Percentiles rank a stretch among this genome's conserved stretches.
These are phyloP conservation scores for Hylodesmum podocarpum DNA, from an alignment of 306 rosid species.

Conservation along the genomic window DNA sequence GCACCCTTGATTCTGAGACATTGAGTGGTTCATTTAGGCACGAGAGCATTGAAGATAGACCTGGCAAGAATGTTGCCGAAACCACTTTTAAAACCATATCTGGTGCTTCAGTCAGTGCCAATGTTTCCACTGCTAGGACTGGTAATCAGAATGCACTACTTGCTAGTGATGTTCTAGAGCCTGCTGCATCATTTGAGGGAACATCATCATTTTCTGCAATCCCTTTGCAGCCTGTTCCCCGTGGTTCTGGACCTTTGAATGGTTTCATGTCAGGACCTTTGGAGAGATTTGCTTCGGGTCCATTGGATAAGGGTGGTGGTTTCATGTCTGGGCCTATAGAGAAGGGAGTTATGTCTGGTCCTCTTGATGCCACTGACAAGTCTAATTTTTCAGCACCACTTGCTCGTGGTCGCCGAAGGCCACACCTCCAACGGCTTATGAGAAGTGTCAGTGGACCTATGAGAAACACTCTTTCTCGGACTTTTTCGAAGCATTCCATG, in stretches of 20 bases:
- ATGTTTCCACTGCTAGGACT: constrained; percentile 64
- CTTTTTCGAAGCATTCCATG: constrained; percentile 53
- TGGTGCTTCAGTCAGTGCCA: constrained; percentile 75
- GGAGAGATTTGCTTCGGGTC: constrained; percentile 66
- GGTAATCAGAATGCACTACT: constrained; percentile 55
- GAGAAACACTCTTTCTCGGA: constrained; percentile 61
- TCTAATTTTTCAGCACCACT: constrained; percentile 70
- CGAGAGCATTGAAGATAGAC: constrained; percentile 51
- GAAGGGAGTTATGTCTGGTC: constrained; percentile 73
- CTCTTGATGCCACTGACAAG: constrained; percentile 60
- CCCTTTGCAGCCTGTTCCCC: constrained; percentile 75
- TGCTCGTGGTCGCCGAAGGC: constrained; percentile 48
- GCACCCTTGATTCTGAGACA: constrained; percentile 68
- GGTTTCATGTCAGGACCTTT: constrained; percentile 75
- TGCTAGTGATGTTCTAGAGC: constrained; percentile 53
- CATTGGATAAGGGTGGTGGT: constrained; percentile 58
- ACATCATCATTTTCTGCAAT: constrained; percentile 65
- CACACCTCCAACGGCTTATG: constrained; percentile 57
- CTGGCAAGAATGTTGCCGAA: constrained; percentile 47
- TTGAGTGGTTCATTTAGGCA: constrained; percentile 72
- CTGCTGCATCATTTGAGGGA: constrained; percentile 70
- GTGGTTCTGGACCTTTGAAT: constrained; percentile 58
- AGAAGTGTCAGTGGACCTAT: constrained; percentile 72
- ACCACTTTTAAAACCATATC: constrained; percentile 64
- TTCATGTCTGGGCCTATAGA: constrained; percentile 74